phyloP scores from a whole-genome alignment of 352 stramenopile species.

The Blastocystis sp. region DNA sequence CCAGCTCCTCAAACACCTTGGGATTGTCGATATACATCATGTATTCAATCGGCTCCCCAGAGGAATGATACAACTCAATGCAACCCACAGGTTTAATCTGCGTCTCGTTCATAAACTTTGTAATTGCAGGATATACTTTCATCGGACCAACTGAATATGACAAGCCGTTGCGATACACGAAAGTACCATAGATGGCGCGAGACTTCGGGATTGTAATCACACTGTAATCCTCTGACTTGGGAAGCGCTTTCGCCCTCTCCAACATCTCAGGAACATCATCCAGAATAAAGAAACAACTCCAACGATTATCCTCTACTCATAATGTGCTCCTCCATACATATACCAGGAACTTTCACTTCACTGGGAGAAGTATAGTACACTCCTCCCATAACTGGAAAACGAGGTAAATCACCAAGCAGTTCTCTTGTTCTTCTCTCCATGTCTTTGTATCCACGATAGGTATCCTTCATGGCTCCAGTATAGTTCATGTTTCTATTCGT shows the following conservation, averaged over 20 bases:
- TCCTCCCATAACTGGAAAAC: neutral
- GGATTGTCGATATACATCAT: slow-evolving; percentile 41
- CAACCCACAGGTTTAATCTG: neutral
- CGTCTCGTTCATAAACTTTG: neutral
- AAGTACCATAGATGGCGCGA: neutral
- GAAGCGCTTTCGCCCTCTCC: neutral
- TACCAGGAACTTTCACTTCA: neutral
- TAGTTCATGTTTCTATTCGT: slow-evolving; percentile 54
- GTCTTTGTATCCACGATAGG: neutral
- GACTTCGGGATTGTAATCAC: slow-evolving; percentile 36
- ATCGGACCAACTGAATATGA: slow-evolving; percentile 6
- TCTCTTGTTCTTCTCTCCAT: neutral
- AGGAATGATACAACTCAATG: slow-evolving; percentile 5
- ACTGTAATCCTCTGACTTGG: neutral
- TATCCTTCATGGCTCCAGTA: slow-evolving; percentile 8
- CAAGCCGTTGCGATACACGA: neutral
- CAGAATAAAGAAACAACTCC: slow-evolving; percentile 27
- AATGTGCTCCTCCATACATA: neutral
- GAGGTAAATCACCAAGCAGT: neutral
- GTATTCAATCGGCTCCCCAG: neutral
- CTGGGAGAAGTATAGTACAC: slow-evolving; percentile 14
- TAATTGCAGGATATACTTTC: slow-evolving; percentile 49
- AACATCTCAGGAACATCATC: slow-evolving; percentile 6
- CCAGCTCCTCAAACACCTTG: neutral
- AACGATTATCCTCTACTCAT: slow-evolving; percentile 18